These are phyloP conservation scores for Hemisphaericaspora xylofermentans DNA, from an alignment of 1,139 yeast species.

Conservation along the genomic window DNA sequence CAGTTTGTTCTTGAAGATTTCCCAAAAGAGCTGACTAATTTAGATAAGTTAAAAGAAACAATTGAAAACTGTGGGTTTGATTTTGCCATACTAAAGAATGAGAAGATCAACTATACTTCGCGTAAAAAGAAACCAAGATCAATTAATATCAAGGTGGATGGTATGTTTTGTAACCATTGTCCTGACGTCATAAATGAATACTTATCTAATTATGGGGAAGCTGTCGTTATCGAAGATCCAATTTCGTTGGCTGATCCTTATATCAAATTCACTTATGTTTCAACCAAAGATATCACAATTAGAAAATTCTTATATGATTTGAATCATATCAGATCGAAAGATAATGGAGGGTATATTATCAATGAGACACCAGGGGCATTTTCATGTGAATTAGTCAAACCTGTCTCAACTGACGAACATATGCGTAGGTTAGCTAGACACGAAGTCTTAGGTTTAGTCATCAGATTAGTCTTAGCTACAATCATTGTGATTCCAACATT, in stretches of 20 bases:
- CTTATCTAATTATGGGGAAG: conserved; percentile 54
- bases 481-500: conserved; percentile 67
- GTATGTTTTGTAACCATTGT: conserved; percentile 73
- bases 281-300: conserved; percentile 46
- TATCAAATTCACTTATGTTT: conserved; percentile 63
- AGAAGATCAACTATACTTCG: conserved; percentile 45
- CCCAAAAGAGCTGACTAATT: conserved; percentile 20
- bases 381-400: conserved; percentile 54
- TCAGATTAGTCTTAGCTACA: conserved; percentile 50
- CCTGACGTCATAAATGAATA: conserved; percentile 56
- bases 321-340: conserved; percentile 39
- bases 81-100: conserved; percentile 42
- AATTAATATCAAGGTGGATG: conserved; percentile 56
- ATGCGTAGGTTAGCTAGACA: conserved; percentile 48
- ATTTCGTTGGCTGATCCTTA: conserved; percentile 56
- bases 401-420: conserved; percentile 63
- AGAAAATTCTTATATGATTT: conserved; percentile 53
- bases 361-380: conserved; percentile 35
- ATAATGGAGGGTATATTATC: conserved; percentile 20
- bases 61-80: conserved; percentile 71
- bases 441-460: conserved; percentile 49
- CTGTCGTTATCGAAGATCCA: conserved; percentile 55
- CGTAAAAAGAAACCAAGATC: conserved; percentile 50
- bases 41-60: conserved; percentile 43
- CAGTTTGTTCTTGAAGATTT: conserved; percentile 52